Percentiles rank a stretch among this genome's conserved stretches.
These are phyloP conservation scores for Lichtheimia ornata DNA, from an alignment of 371 early-diverging fungal species.

Conservation along the genomic window DNA sequence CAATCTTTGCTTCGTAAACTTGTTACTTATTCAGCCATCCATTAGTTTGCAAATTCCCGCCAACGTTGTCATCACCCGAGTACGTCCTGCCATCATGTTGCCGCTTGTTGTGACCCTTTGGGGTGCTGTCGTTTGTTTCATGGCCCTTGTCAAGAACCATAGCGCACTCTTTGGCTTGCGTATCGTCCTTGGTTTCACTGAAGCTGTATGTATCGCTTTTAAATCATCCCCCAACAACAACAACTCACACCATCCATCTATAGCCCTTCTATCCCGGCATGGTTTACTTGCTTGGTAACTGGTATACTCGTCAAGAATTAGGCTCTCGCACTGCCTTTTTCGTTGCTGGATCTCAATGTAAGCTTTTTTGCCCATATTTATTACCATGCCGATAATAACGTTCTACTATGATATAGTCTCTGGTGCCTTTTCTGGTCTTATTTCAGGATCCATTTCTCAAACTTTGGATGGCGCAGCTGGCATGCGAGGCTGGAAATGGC, in stretches of 20 bases:
- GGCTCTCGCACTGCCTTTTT: constrained; percentile 72
- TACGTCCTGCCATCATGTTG: constrained; percentile 59
- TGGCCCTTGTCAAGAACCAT: constrained; percentile 53
- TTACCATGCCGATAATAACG: too few species aligned
- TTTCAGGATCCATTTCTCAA: constrained; percentile 39
- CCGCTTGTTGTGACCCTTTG: constrained; percentile 63
- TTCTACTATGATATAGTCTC: neutral
- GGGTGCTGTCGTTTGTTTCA: constrained; percentile 63
- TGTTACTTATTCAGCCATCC: constrained; percentile 23
- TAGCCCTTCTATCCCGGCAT: constrained; percentile 76
- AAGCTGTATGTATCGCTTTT: constrained; percentile 34
- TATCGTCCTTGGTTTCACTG: constrained; percentile 66
- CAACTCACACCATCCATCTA: neutral
- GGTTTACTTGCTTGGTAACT: constrained; percentile 71
- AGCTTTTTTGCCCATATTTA: neutral
- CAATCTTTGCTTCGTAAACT: neutral
- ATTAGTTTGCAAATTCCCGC: constrained; percentile 46
- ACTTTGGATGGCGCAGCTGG: constrained; percentile 43
- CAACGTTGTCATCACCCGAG: constrained; percentile 54
- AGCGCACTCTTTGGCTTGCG: constrained; percentile 58
- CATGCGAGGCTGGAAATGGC: constrained; percentile 62
- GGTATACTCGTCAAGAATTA: constrained; percentile 76
- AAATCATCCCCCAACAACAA: neutral
- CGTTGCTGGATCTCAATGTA: constrained; percentile 59
- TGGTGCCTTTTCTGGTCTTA: constrained; percentile 29